Percentiles rank a stretch among this genome's conserved stretches.
phyloP scores from a whole-genome alignment of 1,139 yeast species.

The Starmera stellimalicola region DNA sequence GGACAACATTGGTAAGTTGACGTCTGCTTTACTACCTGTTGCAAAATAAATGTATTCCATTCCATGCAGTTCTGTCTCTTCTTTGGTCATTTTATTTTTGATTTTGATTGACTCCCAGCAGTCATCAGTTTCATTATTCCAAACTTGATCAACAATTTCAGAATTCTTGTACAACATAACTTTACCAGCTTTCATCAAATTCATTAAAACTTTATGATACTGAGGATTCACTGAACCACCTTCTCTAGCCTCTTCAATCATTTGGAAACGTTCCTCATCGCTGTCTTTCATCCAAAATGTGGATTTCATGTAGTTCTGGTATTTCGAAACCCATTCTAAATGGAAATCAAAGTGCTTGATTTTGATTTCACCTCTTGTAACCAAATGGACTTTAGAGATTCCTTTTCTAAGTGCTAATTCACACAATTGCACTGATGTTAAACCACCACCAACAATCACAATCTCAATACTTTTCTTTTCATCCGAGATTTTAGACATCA shows the following conservation, averaged over 20 bases:
- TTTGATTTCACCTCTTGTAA: slow-evolving; percentile 33
- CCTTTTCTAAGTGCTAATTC: slow-evolving; percentile 29
- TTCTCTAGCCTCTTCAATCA: slow-evolving; percentile 35
- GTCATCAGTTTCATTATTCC: slow-evolving; percentile 3
- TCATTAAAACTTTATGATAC: slow-evolving; percentile 27
- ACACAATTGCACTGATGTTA: slow-evolving; percentile 41
- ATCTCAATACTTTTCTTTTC: slow-evolving; percentile 19
- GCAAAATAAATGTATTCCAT: slow-evolving; percentile 35
- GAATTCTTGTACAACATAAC: slow-evolving; percentile 10
- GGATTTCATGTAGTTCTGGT: slow-evolving; percentile 30
- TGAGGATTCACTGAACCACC: slow-evolving; percentile 44
- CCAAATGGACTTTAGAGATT: slow-evolving; percentile 25
- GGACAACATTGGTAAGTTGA: slow-evolving; percentile 25
- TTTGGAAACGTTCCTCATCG: slow-evolving; percentile 32
- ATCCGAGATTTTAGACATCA: slow-evolving; percentile 1
- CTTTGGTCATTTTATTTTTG: slow-evolving; percentile 1
- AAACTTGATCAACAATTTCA: slow-evolving; percentile 4
- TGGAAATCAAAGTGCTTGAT: slow-evolving; percentile 43
- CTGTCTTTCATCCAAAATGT: slow-evolving; percentile 35
- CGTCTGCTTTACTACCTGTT: slow-evolving; percentile 31
- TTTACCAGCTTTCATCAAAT: slow-evolving; percentile 25
- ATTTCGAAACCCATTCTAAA: slow-evolving; percentile 44
- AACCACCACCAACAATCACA: slow-evolving; percentile 39
- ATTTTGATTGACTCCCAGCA: slow-evolving; percentile 2
- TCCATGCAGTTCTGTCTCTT: slow-evolving; percentile 5